A percentile compares a stretch with the other conserved stretches of the same genome.
Conservation (phyloP, 1,139 yeast genomes). For the Keqinozyma sinolaborantium region DNA sequence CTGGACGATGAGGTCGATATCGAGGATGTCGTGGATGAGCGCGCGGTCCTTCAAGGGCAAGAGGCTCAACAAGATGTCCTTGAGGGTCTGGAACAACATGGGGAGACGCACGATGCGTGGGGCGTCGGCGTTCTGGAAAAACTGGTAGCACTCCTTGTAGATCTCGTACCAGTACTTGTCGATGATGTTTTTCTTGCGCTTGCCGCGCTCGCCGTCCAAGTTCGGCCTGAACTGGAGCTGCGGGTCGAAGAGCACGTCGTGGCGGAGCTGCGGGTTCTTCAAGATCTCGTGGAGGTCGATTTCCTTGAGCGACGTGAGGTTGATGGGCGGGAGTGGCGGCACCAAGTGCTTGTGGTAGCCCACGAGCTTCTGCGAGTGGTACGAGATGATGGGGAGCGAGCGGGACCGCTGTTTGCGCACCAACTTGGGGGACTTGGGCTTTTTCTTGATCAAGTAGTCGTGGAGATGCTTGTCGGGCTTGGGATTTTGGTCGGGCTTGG, state of each 20-base stretch:
- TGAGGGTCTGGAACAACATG: conserved; percentile 66
- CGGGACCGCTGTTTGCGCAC: conserved; percentile 40
- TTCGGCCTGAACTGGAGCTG: conserved; percentile 90
- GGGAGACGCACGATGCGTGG: conserved; percentile 53
- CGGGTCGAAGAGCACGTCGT: conserved; percentile 90
- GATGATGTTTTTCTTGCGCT: conserved; percentile 68
- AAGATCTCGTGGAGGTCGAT: conserved; percentile 86
- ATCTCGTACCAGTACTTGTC: conserved; percentile 85
- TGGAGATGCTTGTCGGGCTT: conserved; percentile 4
- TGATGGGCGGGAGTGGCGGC: conserved; percentile 72
- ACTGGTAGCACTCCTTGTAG: conserved; percentile 54
- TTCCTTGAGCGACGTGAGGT: conserved; percentile 77
- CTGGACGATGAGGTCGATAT: conserved; percentile 72
- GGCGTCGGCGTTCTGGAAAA: conserved; percentile 21
- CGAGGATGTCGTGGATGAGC: conserved; percentile 67
- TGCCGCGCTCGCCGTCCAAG: conserved; percentile 86
- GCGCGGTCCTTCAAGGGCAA: conserved; percentile 70
- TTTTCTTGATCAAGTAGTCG: conserved; percentile 10
- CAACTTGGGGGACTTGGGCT: conserved; percentile 33
- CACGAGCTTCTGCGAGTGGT: conserved; percentile 15
- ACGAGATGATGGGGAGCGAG: conserved; percentile 42
- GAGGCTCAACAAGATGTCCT: conserved; percentile 71
- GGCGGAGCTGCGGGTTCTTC: conserved; percentile 89
- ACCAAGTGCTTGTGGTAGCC: conserved; percentile 12
- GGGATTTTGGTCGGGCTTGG: background rate